Base-by-base conservation (phyloP, 1,284 basidiomycete species). In the Leccinum fallax region DNA sequence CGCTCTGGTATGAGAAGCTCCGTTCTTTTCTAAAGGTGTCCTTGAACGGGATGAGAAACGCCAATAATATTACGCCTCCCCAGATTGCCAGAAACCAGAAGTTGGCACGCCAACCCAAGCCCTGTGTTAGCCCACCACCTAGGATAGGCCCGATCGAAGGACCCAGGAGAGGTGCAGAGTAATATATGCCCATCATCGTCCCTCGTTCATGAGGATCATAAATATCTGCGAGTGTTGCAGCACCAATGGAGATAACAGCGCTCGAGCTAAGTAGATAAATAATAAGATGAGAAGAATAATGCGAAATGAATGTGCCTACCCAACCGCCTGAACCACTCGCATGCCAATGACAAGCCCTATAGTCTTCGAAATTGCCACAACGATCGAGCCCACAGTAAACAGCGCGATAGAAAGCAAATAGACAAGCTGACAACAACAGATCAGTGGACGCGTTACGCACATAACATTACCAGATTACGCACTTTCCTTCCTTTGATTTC, bases 401-500 rank as follows among this genome's bases (percentile, higher is more conserved):
- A 93, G 74, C 43, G 83, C 72, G 3, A 85, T 69, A 0, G 91
- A 90, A 2, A 82, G 65, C 1, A 93, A 69, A 69, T 94, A 94
- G 8, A 93, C 86, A 19, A 85, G 70, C 87, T 92, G 5, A 30
- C 13, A 21, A 38, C 13, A 32, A 6, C 8, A 43, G 49, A 38
- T 58, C 8, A 60, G 28, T 19, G n/a, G 53, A 1, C 2, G 8
- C 6, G 21, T 21, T 10, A 52, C 10, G 48, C 55, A 13, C 5
- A 1, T 3, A 26, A 19, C 19, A 46, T 30, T 3, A 60, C 46
- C 62, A 55, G 5, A 5, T 43, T 19, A 63, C 59, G 53, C 15
- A 88, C 89, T 78, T 92, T 94, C 43, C 93, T 80, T 3, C 93
- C 93, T 64, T 87, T 88, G 52, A 95, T 84, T 73, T 95, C 93